Percentiles rank a stretch among this genome's conserved stretches.
These are phyloP conservation scores for Phytophthora pluvialis DNA, from an alignment of 352 stramenopile genomes.

Conservation along the genomic window DNA sequence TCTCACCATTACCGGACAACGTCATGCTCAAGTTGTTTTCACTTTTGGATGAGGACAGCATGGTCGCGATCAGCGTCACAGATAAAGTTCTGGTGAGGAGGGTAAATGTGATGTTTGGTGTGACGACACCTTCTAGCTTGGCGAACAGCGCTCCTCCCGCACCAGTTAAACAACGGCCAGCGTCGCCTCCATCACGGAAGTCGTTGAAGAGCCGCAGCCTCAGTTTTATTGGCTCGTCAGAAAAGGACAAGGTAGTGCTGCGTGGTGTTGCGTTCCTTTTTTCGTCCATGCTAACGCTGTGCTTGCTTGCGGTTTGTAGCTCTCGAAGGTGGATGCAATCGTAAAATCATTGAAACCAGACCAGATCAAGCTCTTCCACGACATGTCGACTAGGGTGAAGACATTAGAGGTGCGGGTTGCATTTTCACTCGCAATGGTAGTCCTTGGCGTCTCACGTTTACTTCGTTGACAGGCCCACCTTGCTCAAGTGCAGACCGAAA, in stretches of 20 bases:
- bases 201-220: slow-evolving; percentile 38
- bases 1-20: slow-evolving; percentile 54
- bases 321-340: slow-evolving; percentile 79
- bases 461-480: slow-evolving; percentile 51
- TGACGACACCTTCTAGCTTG: slow-evolving; percentile 42
- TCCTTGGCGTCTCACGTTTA: neutral
- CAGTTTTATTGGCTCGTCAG: slow-evolving; percentile 41
- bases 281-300: neutral
- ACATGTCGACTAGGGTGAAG: slow-evolving; percentile 83
- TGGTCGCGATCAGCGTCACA: slow-evolving; percentile 73
- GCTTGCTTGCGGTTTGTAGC: slow-evolving; percentile 29
- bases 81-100: slow-evolving; percentile 56
- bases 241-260: slow-evolving; percentile 47
- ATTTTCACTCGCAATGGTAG: neutral
- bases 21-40: slow-evolving; percentile 73
- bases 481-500: slow-evolving; percentile 72
- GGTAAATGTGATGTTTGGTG: slow-evolving; percentile 73
- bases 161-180: slow-evolving; percentile 18
- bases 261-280: neutral
- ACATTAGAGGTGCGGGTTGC: slow-evolving; percentile 55
- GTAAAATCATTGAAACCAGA: slow-evolving; percentile 84
- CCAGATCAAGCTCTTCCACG: slow-evolving; percentile 87
- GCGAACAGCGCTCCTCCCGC: slow-evolving; percentile 19
- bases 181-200: slow-evolving; percentile 26
- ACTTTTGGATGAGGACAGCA: slow-evolving; percentile 73